Conservation (phyloP, 371 early-diverging fungal genomes). For the Rhizomucor pusillus region DNA sequence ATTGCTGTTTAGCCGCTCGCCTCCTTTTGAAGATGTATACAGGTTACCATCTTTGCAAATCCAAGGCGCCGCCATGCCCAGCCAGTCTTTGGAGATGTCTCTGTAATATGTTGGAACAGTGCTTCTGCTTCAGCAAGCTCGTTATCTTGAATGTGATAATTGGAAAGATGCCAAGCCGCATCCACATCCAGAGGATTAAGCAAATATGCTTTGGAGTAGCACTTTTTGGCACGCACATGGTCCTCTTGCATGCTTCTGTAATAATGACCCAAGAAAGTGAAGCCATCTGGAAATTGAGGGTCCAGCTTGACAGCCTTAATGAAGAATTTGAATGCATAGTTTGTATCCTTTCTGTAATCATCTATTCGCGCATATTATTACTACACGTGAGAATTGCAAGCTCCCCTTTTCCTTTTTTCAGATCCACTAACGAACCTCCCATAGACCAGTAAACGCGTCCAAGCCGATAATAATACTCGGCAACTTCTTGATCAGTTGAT, state of each 20-base stretch:
- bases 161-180: conserved; percentile 65
- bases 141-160: conserved; percentile 54
- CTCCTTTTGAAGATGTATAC: background rate
- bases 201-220: conserved; percentile 75
- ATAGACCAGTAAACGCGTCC: conserved; percentile 81
- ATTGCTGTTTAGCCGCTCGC: background rate
- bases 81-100: conserved; percentile 41
- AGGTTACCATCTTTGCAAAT: conserved; percentile 63
- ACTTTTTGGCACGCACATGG: conserved; percentile 68
- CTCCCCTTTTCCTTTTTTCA: background rate
- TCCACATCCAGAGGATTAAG: conserved; percentile 68
- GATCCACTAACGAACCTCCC: conserved; percentile 51
- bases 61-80: conserved; percentile 87
- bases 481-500: conserved; percentile 30
- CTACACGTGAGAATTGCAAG: background rate
- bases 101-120: conserved; percentile 49
- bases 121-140: conserved; percentile 55
- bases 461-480: conserved; percentile 63
- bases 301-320: conserved; percentile 76
- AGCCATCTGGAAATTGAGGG: conserved; percentile 63
- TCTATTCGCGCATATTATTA: too few relatives aligned
- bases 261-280: conserved; percentile 79
- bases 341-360: conserved; percentile 1
- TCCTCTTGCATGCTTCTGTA: conserved; percentile 70
- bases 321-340: conserved; percentile 61